These are phyloP conservation scores for Phoma sp. DNA, from an alignment of 2,329 filamentous ascomycete genomes.

Conservation along the genomic window DNA sequence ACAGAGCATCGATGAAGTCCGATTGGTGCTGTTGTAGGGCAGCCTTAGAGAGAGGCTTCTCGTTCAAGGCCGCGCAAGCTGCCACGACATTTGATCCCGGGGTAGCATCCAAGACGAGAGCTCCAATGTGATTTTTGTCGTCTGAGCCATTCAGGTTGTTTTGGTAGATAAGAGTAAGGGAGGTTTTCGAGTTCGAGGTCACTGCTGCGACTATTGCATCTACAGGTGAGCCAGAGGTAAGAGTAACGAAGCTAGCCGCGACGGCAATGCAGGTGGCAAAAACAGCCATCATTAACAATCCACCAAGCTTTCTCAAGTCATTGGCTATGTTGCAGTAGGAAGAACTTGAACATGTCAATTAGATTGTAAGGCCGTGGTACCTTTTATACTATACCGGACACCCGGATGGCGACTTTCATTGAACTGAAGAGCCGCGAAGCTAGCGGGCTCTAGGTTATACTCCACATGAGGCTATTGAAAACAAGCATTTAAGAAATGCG, in stretches of 20 bases:
- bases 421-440: conserved; percentile 20
- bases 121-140: conserved; percentile 60
- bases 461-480: conserved; percentile 30
- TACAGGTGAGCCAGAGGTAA: conserved; percentile 28
- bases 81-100: conserved; percentile 46
- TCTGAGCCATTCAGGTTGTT: conserved; percentile 63
- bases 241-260: conserved; percentile 24
- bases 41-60: conserved; percentile 53
- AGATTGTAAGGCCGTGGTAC: background rate
- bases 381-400: conserved; percentile 35
- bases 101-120: conserved; percentile 57
- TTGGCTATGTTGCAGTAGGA: too few relatives aligned
- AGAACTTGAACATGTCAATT: background rate
- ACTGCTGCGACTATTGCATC: conserved; percentile 19
- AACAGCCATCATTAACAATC: conserved; percentile 23
- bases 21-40: conserved; percentile 52
- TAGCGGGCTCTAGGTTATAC: conserved; percentile 23
- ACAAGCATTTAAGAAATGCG: conserved; percentile 34
- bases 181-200: conserved; percentile 47
- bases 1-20: conserved; percentile 55
- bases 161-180: conserved; percentile 60
- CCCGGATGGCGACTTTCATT: conserved; percentile 29
- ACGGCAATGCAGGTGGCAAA: conserved; percentile 31
- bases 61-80: conserved; percentile 57
- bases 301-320: background rate